Evolutionary conservation across 257 asterid genomes (phyloP), one percentile per base, ranked within the genome.

Genomic region (Thymus quinquecostatus): DNA sequence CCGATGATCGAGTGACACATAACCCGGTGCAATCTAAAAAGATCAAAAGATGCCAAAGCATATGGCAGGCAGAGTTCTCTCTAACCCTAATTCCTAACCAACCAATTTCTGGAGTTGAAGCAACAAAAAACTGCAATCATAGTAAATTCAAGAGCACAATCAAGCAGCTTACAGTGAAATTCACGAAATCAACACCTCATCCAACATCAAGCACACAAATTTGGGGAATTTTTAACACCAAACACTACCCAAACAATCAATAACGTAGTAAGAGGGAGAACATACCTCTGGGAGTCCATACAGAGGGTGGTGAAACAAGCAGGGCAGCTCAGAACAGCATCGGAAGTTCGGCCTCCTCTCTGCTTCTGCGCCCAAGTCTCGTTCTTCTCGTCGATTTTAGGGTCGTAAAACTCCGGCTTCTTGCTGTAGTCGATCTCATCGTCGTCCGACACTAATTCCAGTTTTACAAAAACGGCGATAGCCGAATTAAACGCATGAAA

Each of bases 221-320:
- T 29, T 32, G 60, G 60, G 11, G 60, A 21, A 21, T 21, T 21
- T 21, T 21, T 21, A 21, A 21, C 21, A 21, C 21, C 21, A 21
- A 21, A 21, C 21, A 21, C 21, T 21, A 21, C 21, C 21, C 21
- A 21, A 21, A 21, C 21, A 21, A 21, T 21, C 21, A 21, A 21
- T 21, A 21, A 21, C 9, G 10, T 10, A 55, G n/a, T 13, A 45
- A 33, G 12, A 8, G 8, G 12, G 43, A 34, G 10, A 9, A 4
- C 41, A 57, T 77, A 88, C 98, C 98, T 93, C 74, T 91, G 98
- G 82, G 89, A 86, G 78, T 93, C 98, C 56, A 89, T 73, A 76
- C 92, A 93, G 56, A 93, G 89, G 51, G 96, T 93, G 68, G 96
- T 90, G 76, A 91, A 93, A 85, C 97, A 93, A 82, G 97, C 98